Base-by-base conservation (phyloP, 768 basidiomycete species). In the Hericium rajendrae region DNA sequence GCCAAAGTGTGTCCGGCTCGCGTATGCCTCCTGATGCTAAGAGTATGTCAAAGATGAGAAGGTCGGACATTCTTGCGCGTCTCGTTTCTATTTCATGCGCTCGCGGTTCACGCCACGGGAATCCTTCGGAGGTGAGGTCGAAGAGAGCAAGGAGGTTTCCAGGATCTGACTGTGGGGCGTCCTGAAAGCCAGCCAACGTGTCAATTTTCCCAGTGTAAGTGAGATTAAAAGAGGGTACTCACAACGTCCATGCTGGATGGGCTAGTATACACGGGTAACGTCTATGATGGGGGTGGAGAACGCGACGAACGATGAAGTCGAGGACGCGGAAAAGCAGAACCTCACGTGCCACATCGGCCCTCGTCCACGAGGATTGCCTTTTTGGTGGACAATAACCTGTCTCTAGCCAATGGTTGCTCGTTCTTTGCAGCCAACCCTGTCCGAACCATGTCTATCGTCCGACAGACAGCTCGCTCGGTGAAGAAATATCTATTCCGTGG, bases 41-140 rank as follows among this genome's bases (percentile, higher is more conserved):
- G 4, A 92, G 76, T 20, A 86, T 78, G 67, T 91, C 88, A 60
- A 88, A 87, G 37, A 92, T 76, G 50, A 91, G 80, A 54, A 76
- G 64, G 67, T 86, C 85, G 28, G 77, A 73, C 72, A 90, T 73
- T 39, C 70, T 70, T 4, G 79, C 79, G 40, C 90, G 81, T 40
- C 87, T 79, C 46, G 75, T 70, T 62, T 82, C 78, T 54, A 91
- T 86, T 68, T 81, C 76, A 59, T 78, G 74, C 50, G 76, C 76
- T 37, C 74, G 72, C 41, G 76, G 74, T 16, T 72, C 70, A 59
- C 75, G 74, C 80, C 84, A 90, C 50, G 88, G 74, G 68, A 89
- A 88, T 51, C 69, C 64, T 46, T 71, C 70, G 15, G 72, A 66
- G 6, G 78, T 70, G 56, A 77, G 64, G 64, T 86, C 81, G 67